Evolutionary conservation across 1,139 yeast species (phyloP).

Genomic region (Scheffersomyces quercinus): DNA sequence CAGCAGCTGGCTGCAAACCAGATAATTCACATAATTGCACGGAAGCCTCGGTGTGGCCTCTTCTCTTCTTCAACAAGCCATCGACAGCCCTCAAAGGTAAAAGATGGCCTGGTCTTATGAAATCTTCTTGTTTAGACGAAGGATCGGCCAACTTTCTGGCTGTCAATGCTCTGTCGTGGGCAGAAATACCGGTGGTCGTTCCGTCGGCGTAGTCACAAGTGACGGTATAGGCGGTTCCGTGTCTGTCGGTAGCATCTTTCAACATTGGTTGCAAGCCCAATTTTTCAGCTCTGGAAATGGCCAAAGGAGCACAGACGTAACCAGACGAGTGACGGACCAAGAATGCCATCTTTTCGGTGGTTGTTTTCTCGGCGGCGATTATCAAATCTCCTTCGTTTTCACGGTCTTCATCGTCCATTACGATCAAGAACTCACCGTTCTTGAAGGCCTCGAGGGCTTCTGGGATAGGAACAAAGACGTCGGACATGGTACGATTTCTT

Average conservation of each 20-base stretch:
- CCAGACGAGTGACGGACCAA: constrained; percentile 88
- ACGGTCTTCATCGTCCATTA: constrained; percentile 93
- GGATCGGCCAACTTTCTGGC: constrained; percentile 70
- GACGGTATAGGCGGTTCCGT: constrained; percentile 95
- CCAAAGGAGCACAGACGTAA: constrained; percentile 88
- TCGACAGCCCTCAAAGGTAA: constrained; percentile 90
- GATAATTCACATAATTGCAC: constrained; percentile 82
- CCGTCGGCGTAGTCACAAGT: constrained; percentile 84
- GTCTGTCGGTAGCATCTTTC: constrained; percentile 69
- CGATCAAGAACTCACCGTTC: constrained; percentile 86
- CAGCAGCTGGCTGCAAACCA: constrained; percentile 83
- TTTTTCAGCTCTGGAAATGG: constrained; percentile 74
- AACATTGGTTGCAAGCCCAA: constrained; percentile 82
- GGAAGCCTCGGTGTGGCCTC: constrained; percentile 99
- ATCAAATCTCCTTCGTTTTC: constrained; percentile 98
- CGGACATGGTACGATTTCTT: constrained; percentile 9
- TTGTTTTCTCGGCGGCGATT: constrained; percentile 79
- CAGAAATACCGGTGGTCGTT: constrained; percentile 97
- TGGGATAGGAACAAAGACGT: constrained; percentile 55
- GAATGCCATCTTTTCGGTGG: constrained; percentile 91
- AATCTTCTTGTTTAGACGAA: constrained; percentile 56
- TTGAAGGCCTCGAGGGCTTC: constrained; percentile 80
- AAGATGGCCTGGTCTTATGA: constrained; percentile 90
- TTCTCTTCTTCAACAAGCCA: constrained; percentile 76
- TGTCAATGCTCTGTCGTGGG: constrained; percentile 89